Conservation (phyloP, 768 basidiomycete species). For the Lentinula detonsa region DNA sequence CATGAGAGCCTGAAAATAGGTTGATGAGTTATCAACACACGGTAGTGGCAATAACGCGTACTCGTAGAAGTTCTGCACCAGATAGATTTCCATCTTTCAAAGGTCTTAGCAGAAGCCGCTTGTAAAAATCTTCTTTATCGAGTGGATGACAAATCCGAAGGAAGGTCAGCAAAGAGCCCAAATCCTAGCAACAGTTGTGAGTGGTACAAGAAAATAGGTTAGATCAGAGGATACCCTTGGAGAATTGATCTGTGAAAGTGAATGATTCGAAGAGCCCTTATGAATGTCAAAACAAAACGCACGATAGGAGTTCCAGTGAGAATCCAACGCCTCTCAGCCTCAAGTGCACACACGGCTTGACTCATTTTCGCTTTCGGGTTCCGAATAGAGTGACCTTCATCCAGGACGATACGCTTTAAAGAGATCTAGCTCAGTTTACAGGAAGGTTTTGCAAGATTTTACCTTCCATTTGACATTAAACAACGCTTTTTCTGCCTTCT, state of each 20-base stretch:
- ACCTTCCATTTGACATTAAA: slow-evolving; percentile 83
- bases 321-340: slow-evolving; percentile 73
- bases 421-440: background rate
- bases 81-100: slow-evolving; percentile 60
- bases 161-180: slow-evolving; percentile 83
- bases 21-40: background rate
- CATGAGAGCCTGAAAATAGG: slow-evolving; percentile 51
- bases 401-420: slow-evolving; percentile 68
- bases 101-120: slow-evolving; percentile 71
- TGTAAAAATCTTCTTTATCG: slow-evolving; percentile 80
- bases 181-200: slow-evolving; percentile 47
- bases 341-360: slow-evolving; percentile 54
- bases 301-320: slow-evolving; percentile 88
- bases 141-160: slow-evolving; percentile 81
- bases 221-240: slow-evolving; percentile 42
- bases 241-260: slow-evolving; percentile 60
- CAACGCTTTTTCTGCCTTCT: slow-evolving; percentile 42
- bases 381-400: slow-evolving; percentile 86
- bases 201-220: background rate
- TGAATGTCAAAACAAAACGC: slow-evolving; percentile 21
- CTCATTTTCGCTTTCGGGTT: slow-evolving; percentile 87
- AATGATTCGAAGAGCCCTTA: background rate
- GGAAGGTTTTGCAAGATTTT: background rate
- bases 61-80: slow-evolving; percentile 68
- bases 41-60: slow-evolving; percentile 22